Base-by-base conservation (phyloP, 2,329 filamentous ascomycete genomes). In the Mycogone perniciosa region DNA sequence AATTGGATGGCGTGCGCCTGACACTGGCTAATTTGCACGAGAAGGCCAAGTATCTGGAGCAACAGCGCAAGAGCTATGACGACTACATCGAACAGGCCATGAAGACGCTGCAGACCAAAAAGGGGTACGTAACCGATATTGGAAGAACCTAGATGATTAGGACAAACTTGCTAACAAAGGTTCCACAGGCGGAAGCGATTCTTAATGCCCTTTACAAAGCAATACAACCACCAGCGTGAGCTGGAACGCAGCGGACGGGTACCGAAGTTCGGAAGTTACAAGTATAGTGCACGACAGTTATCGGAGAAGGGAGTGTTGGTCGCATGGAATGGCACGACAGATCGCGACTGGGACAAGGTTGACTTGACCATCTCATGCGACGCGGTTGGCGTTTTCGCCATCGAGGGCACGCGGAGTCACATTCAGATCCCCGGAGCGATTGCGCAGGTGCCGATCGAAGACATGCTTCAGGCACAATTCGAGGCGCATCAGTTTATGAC, bases 11-110 rank as follows among this genome's bases (percentile, higher is more conserved):
- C 41, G 88, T 92, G 26, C 80, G 86, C 30, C 74, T 86, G 52
- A 93, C 89, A 1, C 75, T 93, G 11, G 70, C 76, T 40, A 88
- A 90, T 57, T 72, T 95, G 54, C 84, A 89, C 67, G 83, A 90
- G 60, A 93, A 99, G 72, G 91, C 92, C 35, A 81, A 84, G 57
- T 99, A 95, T 70, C 80, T 99, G 7, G 93, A 99, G 65, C 87
- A 90, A 60, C 93, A 99, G 71, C 82, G 95, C 54, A 96, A 96
- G 76, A 93, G 86, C 57, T 99, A 99, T 72, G 96, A 99, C 66
- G 90, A 99, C 72, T 99, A 99, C 71, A 96, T 99, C 64, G 95
- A 99, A 72, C 91, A 96, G 68, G 92, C 93, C 44, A 96, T 99
- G 89, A 80, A 91, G 54, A 99, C 95, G 4, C 76, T 99, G 52